A percentile compares a stretch with the other conserved stretches of the same genome.
Conservation (phyloP, 345 rosid species). For the Linum tenue region DNA sequence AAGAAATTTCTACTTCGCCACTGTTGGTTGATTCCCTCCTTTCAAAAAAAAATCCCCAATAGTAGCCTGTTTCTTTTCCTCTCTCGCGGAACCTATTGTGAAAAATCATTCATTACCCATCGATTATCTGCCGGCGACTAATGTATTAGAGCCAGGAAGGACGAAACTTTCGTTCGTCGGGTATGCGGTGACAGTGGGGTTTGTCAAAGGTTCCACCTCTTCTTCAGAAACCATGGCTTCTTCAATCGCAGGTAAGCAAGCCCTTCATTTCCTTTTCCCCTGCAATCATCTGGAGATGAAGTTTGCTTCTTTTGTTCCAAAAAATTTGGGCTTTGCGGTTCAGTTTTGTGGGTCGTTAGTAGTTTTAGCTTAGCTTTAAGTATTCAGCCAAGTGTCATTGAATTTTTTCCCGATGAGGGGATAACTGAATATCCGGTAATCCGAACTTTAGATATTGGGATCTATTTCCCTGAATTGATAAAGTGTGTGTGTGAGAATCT, state of each 20-base stretch:
- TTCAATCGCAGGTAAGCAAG: conserved; percentile 17
- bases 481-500: not conserved
- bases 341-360: not conserved
- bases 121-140: not conserved
- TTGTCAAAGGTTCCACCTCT: conserved; percentile 15
- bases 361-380: too few relatives aligned
- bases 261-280: not conserved
- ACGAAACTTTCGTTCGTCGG: not conserved
- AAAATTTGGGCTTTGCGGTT: not conserved
- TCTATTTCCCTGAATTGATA: not conserved
- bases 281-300: not conserved
- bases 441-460: not conserved
- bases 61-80: not conserved
- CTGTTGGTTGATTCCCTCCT: too few relatives aligned
- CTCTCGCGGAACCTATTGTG: not conserved
- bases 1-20: too few relatives aligned
- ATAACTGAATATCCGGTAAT: not conserved
- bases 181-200: conserved; percentile 15
- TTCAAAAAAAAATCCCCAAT: too few relatives aligned
- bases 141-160: not conserved
- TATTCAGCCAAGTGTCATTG: not conserved
- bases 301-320: too few relatives aligned
- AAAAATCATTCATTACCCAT: not conserved
- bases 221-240: conserved; percentile 12
- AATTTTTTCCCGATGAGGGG: too few relatives aligned